A percentile compares a stretch with the other conserved stretches of the same genome.
These are phyloP conservation scores for Curvularia eragrostidis DNA, from an alignment of 2,329 filamentous ascomycete genomes.

Conservation along the genomic window DNA sequence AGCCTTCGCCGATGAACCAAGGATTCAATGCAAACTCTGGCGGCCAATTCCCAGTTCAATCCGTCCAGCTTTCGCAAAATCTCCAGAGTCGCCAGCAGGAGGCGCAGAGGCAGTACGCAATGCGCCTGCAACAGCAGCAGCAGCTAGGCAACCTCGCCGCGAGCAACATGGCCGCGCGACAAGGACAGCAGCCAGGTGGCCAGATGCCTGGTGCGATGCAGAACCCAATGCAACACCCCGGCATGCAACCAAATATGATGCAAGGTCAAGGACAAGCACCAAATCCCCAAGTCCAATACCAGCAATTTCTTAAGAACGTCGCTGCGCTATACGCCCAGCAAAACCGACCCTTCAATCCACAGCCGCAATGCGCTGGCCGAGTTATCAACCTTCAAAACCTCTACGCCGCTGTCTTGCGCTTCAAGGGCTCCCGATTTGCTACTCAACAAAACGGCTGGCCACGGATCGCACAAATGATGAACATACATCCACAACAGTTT, in stretches of 20 bases:
- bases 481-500: conserved; percentile 52
- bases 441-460: conserved; percentile 75
- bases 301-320: conserved; percentile 70
- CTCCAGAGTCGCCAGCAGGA: conserved; percentile 60
- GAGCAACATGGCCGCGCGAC: conserved; percentile 50
- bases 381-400: conserved; percentile 76
- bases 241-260: conserved; percentile 44
- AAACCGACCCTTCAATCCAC: conserved; percentile 74
- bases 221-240: conserved; percentile 30
- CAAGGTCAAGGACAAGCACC: conserved; percentile 29
- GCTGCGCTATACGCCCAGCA: conserved; percentile 78
- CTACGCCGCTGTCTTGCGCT: conserved; percentile 77
- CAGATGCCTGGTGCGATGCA: conserved; percentile 48
- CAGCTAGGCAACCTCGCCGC: conserved; percentile 57
- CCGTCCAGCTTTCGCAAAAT: conserved; percentile 59
- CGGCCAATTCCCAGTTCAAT: conserved; percentile 55
- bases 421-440: conserved; percentile 78
- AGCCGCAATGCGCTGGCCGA: conserved; percentile 75
- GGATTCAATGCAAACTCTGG: conserved; percentile 51
- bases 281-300: conserved; percentile 29
- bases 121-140: conserved; percentile 77
- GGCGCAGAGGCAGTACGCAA: conserved; percentile 82
- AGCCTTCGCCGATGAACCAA: conserved; percentile 46
- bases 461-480: conserved; percentile 65
- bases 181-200: conserved; percentile 46